Conservation (phyloP, 164 flowering plant species). For the Buxus sempervirens region DNA sequence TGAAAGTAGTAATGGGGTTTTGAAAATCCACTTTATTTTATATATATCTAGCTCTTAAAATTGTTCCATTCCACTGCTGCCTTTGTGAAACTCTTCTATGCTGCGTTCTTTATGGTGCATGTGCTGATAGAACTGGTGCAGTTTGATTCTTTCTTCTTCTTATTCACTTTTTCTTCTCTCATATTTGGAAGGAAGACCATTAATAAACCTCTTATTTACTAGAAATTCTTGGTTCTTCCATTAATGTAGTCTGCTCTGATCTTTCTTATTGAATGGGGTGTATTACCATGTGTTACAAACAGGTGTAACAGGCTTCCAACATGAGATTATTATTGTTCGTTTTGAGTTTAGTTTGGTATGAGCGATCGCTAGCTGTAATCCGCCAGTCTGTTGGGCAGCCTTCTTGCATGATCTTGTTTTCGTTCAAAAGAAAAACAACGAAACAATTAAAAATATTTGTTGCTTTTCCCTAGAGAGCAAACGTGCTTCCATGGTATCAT, state of each 20-base stretch:
- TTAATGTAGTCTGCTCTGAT: background rate
- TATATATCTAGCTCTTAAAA: background rate
- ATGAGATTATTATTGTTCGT: conserved; percentile 43
- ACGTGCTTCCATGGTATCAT: conserved; percentile 66
- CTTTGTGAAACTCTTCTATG: background rate
- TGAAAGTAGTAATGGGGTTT: background rate
- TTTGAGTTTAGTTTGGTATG: conserved; percentile 54
- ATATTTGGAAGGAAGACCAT: background rate
- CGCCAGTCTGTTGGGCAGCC: conserved; percentile 70
- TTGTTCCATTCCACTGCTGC: background rate
- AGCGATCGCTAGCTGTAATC: conserved; percentile 70
- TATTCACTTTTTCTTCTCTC: background rate
- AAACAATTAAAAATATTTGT: conserved; percentile 3
- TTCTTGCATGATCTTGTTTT: conserved; percentile 76
- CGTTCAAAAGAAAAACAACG: background rate
- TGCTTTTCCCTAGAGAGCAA: conserved; percentile 51
- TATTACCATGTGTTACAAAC: conserved; percentile 7
- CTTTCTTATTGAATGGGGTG: background rate
- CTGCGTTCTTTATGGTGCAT: background rate
- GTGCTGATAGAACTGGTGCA: background rate
- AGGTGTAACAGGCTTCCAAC: conserved; percentile 33
- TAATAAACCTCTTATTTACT: no score
- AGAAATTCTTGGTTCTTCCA: background rate
- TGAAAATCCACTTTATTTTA: background rate
- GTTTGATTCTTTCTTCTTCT: background rate